Conservation (phyloP, 2,329 filamentous ascomycete species). For the Cladophialophora immunda region DNA sequence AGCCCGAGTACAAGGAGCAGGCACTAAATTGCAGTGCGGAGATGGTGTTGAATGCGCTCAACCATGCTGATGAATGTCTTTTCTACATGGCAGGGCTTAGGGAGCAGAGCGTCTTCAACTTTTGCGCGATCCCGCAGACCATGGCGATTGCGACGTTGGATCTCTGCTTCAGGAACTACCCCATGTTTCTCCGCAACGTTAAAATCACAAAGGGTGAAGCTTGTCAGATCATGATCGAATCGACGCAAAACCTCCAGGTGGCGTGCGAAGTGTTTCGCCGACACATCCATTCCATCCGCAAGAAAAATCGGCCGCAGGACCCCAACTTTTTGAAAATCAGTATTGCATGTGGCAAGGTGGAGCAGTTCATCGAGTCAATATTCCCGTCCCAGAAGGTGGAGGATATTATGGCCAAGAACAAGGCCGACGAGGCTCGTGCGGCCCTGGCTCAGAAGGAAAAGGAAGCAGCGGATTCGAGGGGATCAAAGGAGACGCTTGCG, state of each 20-base stretch:
- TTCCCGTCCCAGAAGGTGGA: slow-evolving; percentile 84
- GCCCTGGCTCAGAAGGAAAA: slow-evolving; percentile 53
- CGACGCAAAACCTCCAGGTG: slow-evolving; percentile 84
- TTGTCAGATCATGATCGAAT: slow-evolving; percentile 89
- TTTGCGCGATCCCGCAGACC: slow-evolving; percentile 92
- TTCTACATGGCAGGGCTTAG: slow-evolving; percentile 95
- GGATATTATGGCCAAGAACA: slow-evolving; percentile 58
- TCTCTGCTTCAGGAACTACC: slow-evolving; percentile 88
- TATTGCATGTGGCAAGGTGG: slow-evolving; percentile 84
- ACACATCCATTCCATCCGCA: slow-evolving; percentile 82
- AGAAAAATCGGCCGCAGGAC: slow-evolving; percentile 93
- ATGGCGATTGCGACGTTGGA: slow-evolving; percentile 98
- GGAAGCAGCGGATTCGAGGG: slow-evolving; percentile 56
- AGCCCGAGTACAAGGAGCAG: slow-evolving; percentile 76
- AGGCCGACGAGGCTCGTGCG: slow-evolving; percentile 48
- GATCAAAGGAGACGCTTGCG: slow-evolving; percentile 65
- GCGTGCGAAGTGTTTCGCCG: slow-evolving; percentile 83
- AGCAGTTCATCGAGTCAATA: slow-evolving; percentile 76
- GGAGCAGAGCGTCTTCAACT: slow-evolving; percentile 99
- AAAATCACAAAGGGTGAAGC: slow-evolving; percentile 97
- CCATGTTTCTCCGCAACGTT: slow-evolving; percentile 84
- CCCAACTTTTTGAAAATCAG: slow-evolving; percentile 93
- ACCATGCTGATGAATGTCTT: slow-evolving; percentile 89
- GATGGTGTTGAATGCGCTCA: slow-evolving; percentile 90
- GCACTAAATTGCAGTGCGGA: slow-evolving; percentile 89